These are phyloP conservation scores for Combretum micranthum DNA, from an alignment of 345 rosid genomes.

Conservation along the genomic window DNA sequence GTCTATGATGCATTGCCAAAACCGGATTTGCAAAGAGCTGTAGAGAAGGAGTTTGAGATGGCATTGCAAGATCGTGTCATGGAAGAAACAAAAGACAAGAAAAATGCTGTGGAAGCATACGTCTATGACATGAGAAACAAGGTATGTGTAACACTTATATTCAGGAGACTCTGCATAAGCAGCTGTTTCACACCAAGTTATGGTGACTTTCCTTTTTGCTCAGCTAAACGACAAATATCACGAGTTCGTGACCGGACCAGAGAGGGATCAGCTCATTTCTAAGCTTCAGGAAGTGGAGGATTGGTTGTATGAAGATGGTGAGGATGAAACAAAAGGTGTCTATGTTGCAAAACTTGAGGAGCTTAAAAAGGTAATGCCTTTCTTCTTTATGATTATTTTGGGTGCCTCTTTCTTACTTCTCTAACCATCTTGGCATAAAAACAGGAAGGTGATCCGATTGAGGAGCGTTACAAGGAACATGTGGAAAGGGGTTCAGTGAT, in stretches of 20 bases:
- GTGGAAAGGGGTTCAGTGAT: constrained; percentile 69
- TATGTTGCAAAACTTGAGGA: constrained; percentile 90
- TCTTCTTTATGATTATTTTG: background rate
- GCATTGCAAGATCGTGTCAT: constrained; percentile 97
- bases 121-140: constrained; percentile 98
- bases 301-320: constrained; percentile 98
- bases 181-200: background rate
- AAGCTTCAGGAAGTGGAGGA: constrained; percentile 85
- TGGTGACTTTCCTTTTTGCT: constrained; percentile 5
- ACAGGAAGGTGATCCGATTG: constrained; percentile 91
- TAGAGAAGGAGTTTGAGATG: constrained; percentile 98
- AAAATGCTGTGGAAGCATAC: constrained; percentile 98
- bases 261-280: constrained; percentile 54
- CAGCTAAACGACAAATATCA: constrained; percentile 82
- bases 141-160: constrained; percentile 23
- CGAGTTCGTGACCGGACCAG: constrained; percentile 59
- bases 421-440: background rate
- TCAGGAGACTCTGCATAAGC: background rate
- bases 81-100: constrained; percentile 97
- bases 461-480: constrained; percentile 69
- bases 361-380: constrained; percentile 68
- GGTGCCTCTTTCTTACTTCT: background rate
- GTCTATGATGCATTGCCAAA: constrained; percentile 65
- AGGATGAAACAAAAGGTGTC: constrained; percentile 96
- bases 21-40: constrained; percentile 70